Base-by-base conservation (phyloP, 345 rosid genomes). In the Lepidium didymum region DNA sequence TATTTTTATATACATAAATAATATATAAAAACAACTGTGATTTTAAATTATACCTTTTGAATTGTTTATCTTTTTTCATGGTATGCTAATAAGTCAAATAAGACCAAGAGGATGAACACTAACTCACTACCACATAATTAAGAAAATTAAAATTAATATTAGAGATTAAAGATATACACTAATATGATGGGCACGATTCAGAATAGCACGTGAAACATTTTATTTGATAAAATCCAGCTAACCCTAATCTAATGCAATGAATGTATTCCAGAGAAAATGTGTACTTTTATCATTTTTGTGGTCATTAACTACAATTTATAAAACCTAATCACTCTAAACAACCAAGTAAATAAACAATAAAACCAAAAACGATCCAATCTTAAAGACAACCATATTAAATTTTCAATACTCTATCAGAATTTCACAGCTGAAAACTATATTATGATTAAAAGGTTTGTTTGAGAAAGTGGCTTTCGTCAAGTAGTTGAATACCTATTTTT, bases 151-250 rank as follows among this genome's bases (percentile, higher is more conserved):
- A 68, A 23, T 13, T 41, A 33, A 3, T 33, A 56, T 13, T 19
- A 21, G 43, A 56, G 46, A 35, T 55, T 53, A 66, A 41, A 58
- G 40, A 47, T 41, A 13, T 57, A 69, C 33, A 29, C 7, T 29
- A 59, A 49, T n/a, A 29, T 38, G 74, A 52, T 29, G 59, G 40
- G 52, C 67, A 69, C 74, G 73, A 69, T 38, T 58, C 34, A 69
- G 51, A 27, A 38, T 27, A 58, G 73, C 66, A 69, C 73, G 66
- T 69, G 66, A 49, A 58, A 16, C 50, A 38, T 49, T 59, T 38
- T 49, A 59, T 58, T 40, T 49, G 12, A 47, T 8, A 40, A 41
- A 49, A 29, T 50, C 66, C 74, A 69, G 74, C 74, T 69, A 59
- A 69, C 47, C 58, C 51, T 42, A 50, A 69, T 69, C 73, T 47